A percentile compares a stretch with the other conserved stretches of the same genome.
phyloP scores from a whole-genome alignment of 2,329 filamentous ascomycete genomes.

The Reticulascus tulasneorum region DNA sequence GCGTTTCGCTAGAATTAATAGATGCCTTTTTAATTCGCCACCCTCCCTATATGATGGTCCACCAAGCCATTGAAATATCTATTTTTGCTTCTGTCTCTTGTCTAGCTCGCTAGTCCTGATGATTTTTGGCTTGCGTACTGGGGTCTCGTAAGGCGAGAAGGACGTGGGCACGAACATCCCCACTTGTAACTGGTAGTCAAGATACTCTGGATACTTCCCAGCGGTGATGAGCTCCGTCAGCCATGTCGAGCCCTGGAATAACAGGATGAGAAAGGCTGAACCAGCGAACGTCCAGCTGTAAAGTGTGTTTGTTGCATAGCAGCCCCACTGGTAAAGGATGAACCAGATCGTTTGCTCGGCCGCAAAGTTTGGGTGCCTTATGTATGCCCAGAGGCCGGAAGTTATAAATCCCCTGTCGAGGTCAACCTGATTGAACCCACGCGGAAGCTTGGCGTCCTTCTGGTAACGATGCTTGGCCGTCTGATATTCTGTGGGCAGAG shows the following conservation, averaged over 20 bases:
- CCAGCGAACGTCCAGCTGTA: constrained; percentile 79
- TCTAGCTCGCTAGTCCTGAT: constrained; percentile 48
- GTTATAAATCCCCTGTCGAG: constrained; percentile 88
- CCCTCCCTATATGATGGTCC: neutral
- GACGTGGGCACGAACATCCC: constrained; percentile 74
- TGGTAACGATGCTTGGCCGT: constrained; percentile 73
- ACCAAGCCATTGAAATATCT: neutral
- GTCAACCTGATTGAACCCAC: constrained; percentile 63
- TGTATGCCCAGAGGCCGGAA: constrained; percentile 80
- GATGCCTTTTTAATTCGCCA: constrained; percentile 4
- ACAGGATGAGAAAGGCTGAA: constrained; percentile 62
- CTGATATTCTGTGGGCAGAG: constrained; percentile 71
- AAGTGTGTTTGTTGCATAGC: constrained; percentile 64
- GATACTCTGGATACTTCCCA: constrained; percentile 85
- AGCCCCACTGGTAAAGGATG: constrained; percentile 82
- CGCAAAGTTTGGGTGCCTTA: constrained; percentile 90
- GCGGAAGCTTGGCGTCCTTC: constrained; percentile 66
- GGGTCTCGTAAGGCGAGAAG: constrained; percentile 38
- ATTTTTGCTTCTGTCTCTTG: constrained; percentile 38
- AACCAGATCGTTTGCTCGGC: constrained; percentile 92
- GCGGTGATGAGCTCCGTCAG: constrained; percentile 80
- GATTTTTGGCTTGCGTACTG: constrained; percentile 36
- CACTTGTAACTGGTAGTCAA: constrained; percentile 75
- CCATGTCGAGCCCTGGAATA: constrained; percentile 88
- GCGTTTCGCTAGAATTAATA: constrained; percentile 3